Percentiles rank a stretch among this genome's conserved stretches.
Conservation (phyloP, 768 basidiomycete genomes). For the Rhizopogon vulgaris region DNA sequence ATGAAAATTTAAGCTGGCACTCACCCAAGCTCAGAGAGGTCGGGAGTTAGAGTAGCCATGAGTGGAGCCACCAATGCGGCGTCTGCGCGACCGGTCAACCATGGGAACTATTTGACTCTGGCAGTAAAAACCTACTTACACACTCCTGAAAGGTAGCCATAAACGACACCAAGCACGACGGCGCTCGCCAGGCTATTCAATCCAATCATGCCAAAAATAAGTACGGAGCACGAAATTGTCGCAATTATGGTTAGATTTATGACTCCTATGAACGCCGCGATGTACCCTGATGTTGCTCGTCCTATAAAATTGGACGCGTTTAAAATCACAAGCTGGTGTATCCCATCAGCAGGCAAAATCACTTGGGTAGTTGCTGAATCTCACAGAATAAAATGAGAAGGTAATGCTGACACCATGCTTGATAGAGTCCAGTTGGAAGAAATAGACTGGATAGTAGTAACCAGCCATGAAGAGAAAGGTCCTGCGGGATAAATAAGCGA, state of each 20-base stretch:
- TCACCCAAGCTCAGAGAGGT: constrained; percentile 44
- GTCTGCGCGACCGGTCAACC: too few relatives aligned
- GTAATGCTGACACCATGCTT: constrained; percentile 34
- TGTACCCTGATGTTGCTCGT: constrained; percentile 23
- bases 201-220: constrained; percentile 36
- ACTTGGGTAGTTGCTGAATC: constrained; percentile 2
- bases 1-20: background rate
- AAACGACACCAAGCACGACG: constrained; percentile 33
- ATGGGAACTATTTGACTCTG: background rate
- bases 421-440: constrained; percentile 44
- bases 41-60: constrained; percentile 35
- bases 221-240: constrained; percentile 21
- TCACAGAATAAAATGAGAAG: constrained; percentile 46
- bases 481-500: background rate
- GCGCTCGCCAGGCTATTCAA: constrained; percentile 28
- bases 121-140: constrained; percentile 11
- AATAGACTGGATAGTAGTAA: constrained; percentile 44
- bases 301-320: constrained; percentile 25
- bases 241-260: constrained; percentile 35
- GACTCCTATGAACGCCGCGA: constrained; percentile 31
- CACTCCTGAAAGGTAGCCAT: constrained; percentile 39
- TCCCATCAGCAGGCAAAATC: background rate
- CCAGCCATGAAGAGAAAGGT: constrained; percentile 23
- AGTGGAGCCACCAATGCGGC: constrained; percentile 33
- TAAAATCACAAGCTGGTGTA: constrained; percentile 23